phyloP scores from a whole-genome alignment of 1,284 basidiomycete genomes.

The Lentinus polychrous region DNA sequence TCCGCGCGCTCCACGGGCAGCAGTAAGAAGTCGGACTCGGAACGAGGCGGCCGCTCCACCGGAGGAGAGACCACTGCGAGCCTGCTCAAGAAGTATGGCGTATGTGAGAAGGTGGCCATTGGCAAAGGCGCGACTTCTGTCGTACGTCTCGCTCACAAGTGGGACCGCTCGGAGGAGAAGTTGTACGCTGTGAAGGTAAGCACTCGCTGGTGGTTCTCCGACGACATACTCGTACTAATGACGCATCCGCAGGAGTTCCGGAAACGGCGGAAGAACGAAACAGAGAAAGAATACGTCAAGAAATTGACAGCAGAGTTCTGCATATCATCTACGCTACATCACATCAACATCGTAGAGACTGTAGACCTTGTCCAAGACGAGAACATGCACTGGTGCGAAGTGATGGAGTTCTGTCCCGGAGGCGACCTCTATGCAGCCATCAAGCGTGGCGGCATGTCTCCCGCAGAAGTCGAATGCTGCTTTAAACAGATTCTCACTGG shows the following conservation, averaged over 20 bases:
- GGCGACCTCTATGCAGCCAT: conserved; percentile 97
- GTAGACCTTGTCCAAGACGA: conserved; percentile 99
- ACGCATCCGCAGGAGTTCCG: conserved; percentile 75
- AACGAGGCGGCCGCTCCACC: conserved; percentile 52
- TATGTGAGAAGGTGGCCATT: conserved; percentile 95
- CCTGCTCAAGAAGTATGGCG: conserved; percentile 89
- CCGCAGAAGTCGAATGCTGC: conserved; percentile 92
- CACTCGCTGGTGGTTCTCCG: conserved; percentile 7
- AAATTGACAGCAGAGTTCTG: conserved; percentile 99
- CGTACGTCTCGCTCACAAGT: conserved; percentile 95
- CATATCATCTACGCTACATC: conserved; percentile 96
- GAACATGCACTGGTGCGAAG: conserved; percentile 95
- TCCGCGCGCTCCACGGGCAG: conserved; percentile 64
- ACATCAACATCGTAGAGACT: conserved; percentile 96
- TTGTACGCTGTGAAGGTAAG: conserved; percentile 96
- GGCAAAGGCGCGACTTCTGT: conserved; percentile 98
- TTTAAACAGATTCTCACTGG: conserved; percentile 96
- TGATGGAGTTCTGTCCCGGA: conserved; percentile 99
- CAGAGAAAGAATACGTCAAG: conserved; percentile 99
- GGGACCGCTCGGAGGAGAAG: conserved; percentile 95
- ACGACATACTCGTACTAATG: background rate
- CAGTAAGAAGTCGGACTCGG: conserved; percentile 64
- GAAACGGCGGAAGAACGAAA: conserved; percentile 95
- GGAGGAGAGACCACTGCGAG: conserved; percentile 58
- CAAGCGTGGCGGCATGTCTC: conserved; percentile 95